Conservation (phyloP, 495 filamentous ascomycete genomes). For the Amorphotheca resinae region DNA sequence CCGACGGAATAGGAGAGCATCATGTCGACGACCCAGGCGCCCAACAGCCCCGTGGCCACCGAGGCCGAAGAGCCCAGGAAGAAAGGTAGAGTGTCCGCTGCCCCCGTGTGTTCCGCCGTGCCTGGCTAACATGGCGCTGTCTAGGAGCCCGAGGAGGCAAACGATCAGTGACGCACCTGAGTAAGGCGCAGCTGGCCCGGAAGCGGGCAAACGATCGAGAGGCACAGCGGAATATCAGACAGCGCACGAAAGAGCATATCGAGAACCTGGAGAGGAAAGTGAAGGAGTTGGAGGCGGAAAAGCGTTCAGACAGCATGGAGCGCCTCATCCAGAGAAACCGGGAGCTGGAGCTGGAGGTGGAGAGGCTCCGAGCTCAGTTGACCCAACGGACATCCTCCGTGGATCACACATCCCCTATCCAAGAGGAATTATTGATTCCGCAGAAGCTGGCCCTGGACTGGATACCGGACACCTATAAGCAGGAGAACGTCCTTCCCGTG, state of each 20-base stretch:
- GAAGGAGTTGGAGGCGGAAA: constrained; percentile 34
- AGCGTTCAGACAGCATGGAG: constrained; percentile 32
- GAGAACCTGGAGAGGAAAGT: constrained; percentile 63
- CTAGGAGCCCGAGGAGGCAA: constrained; percentile 42
- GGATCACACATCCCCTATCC: not conserved
- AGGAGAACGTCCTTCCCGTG: constrained; percentile 1
- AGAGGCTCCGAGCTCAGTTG: constrained; percentile 31
- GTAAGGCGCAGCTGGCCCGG: constrained; percentile 56
- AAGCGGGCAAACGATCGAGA: constrained; percentile 86
- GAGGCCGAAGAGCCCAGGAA: too few species aligned
- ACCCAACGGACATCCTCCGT: not conserved
- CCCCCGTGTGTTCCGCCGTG: not conserved
- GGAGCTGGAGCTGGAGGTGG: constrained; percentile 41
- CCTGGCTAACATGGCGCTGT: not conserved
- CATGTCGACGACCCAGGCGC: too few species aligned
- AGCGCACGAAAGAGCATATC: constrained; percentile 74
- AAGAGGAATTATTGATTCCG: constrained; percentile 13
- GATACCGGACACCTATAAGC: constrained; percentile 8
- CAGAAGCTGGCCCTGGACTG: constrained; percentile 15
- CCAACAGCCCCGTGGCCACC: too few species aligned
- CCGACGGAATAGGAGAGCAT: too few species aligned
- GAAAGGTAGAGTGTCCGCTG: constrained; percentile 10
- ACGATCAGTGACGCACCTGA: constrained; percentile 57
- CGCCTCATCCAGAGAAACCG: constrained; percentile 39
- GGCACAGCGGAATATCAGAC: constrained; percentile 76